Conservation (phyloP, 2,329 filamentous ascomycete species). For the Podosphaera fusca region DNA sequence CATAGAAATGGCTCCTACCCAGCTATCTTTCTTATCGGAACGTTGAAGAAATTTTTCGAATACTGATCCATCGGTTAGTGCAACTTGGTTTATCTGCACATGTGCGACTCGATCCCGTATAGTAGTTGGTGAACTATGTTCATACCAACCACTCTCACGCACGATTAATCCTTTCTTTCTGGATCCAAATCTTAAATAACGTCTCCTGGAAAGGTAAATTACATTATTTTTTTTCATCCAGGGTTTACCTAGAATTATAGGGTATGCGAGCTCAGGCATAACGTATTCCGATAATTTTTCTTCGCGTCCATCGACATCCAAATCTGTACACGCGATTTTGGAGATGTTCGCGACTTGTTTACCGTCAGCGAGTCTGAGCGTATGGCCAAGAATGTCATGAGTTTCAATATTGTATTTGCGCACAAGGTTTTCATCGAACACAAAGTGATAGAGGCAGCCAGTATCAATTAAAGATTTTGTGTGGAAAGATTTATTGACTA, state of each 20-base stretch:
- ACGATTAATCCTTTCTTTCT: not conserved
- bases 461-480: constrained; percentile 1
- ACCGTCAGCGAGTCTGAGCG: not conserved
- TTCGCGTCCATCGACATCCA: not conserved
- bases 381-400: not conserved
- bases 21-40: too few relatives aligned
- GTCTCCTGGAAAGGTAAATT: not conserved
- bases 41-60: too few relatives aligned
- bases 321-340: not conserved
- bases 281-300: not conserved
- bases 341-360: not conserved
- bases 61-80: too few relatives aligned
- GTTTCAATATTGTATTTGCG: not conserved
- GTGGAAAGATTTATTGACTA: not conserved
- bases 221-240: not conserved
- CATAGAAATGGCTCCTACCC: too few relatives aligned
- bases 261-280: not conserved
- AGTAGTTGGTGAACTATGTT: not conserved
- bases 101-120: not conserved
- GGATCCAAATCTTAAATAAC: not conserved
- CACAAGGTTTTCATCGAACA: not conserved
- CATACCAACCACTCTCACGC: not conserved
- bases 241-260: not conserved
- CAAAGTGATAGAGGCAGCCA: not conserved
- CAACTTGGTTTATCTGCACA: not conserved